phyloP scores from a whole-genome alignment of 768 basidiomycete genomes.

The Tylopilus subfusipes region DNA sequence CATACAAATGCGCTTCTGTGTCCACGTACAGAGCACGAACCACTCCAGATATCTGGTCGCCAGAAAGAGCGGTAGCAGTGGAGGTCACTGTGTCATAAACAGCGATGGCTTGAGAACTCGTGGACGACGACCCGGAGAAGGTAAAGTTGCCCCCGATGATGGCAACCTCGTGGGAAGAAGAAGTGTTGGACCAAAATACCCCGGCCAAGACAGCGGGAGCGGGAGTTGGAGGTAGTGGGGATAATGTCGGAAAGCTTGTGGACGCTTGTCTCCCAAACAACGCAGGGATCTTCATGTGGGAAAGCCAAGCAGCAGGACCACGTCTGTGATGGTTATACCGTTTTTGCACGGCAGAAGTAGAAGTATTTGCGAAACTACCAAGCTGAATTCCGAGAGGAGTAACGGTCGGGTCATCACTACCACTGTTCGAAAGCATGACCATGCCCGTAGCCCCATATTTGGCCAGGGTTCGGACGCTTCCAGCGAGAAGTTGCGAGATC shows the following conservation, averaged over 20 bases:
- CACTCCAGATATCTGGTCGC: conserved; percentile 65
- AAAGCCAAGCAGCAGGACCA: conserved; percentile 44
- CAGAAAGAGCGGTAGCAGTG: conserved; percentile 51
- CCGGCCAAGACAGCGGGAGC: conserved; percentile 86
- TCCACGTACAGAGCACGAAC: conserved; percentile 76
- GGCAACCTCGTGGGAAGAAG: conserved; percentile 59
- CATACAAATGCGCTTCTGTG: conserved; percentile 56
- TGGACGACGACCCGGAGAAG: conserved; percentile 41
- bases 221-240: conserved; percentile 48
- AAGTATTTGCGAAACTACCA: conserved; percentile 35
- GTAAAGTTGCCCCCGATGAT: conserved; percentile 92
- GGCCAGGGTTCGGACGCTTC: conserved; percentile 53
- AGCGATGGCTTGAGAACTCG: conserved; percentile 53
- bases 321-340: conserved; percentile 39
- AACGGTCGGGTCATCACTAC: conserved; percentile 50
- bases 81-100: conserved; percentile 61
- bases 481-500: conserved; percentile 61
- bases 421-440: conserved; percentile 72
- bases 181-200: conserved; percentile 83
- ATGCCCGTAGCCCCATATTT: conserved; percentile 76
- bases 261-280: conserved; percentile 51
- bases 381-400: conserved; percentile 61
- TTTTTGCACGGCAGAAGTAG: conserved; percentile 33
- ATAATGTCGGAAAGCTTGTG: conserved; percentile 49
- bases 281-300: conserved; percentile 41